phyloP scores from a whole-genome alignment of 1,284 basidiomycete species.

The Naganishia albida region DNA sequence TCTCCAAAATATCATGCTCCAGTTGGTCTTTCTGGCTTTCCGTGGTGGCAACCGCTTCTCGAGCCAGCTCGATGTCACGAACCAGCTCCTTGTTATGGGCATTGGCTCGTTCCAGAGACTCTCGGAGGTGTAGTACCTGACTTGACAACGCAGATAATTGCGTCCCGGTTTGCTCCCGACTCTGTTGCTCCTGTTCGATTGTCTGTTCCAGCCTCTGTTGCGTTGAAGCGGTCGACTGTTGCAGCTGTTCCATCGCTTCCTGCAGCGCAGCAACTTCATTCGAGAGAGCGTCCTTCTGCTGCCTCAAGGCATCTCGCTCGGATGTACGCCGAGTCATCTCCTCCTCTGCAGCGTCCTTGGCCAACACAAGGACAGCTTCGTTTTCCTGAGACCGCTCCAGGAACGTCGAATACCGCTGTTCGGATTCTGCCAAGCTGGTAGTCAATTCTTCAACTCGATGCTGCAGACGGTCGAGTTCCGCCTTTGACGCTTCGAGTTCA shows the following conservation, averaged over 20 bases:
- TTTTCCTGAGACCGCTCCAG: neutral
- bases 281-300: neutral
- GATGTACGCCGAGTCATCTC: constrained; percentile 2
- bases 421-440: neutral
- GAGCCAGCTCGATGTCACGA: neutral
- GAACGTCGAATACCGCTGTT: neutral
- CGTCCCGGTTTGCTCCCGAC: neutral
- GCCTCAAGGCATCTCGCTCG: neutral
- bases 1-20: neutral
- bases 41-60: neutral
- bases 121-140: constrained; percentile 1
- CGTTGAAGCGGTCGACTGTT: neutral
- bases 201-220: neutral
- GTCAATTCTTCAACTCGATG: neutral
- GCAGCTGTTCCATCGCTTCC: neutral
- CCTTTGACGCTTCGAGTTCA: neutral
- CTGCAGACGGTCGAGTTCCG: neutral
- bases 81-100: neutral
- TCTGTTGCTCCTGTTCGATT: neutral
- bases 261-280: neutral
- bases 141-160: neutral
- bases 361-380: constrained; percentile 10
- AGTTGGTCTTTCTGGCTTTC: neutral
- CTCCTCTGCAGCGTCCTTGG: constrained; percentile 13
- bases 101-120: neutral